Percentiles rank a stretch among this genome's conserved stretches.
These are phyloP conservation scores for Aspergillus sp. DNA, from an alignment of 2,329 filamentous ascomycete genomes.

Conservation along the genomic window DNA sequence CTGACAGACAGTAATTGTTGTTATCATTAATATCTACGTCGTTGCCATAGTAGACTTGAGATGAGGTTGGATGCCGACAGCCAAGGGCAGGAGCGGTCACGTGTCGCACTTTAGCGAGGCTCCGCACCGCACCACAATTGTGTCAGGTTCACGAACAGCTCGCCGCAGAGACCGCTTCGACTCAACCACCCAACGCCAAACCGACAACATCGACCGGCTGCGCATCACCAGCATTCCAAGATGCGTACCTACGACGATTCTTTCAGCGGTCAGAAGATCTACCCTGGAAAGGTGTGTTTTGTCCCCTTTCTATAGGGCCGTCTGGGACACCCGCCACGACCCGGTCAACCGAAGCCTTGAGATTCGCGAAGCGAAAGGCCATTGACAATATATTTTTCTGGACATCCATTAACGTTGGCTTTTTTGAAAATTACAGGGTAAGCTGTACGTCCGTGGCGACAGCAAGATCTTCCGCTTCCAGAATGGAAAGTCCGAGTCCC, in stretches of 20 bases:
- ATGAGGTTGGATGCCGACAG: constrained; percentile 3
- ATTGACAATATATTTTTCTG: constrained; percentile 1
- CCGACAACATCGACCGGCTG: constrained; percentile 35
- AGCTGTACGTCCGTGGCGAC: constrained; percentile 99
- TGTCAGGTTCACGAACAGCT: constrained; percentile 29
- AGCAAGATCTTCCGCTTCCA: constrained; percentile 99
- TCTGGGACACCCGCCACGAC: background rate
- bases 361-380: background rate
- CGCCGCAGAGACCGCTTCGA: constrained; percentile 36
- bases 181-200: constrained; percentile 41
- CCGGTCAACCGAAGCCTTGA: background rate
- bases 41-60: background rate
- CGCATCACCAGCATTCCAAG: constrained; percentile 50
- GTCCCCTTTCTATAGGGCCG: constrained; percentile 11
- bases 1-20: too few species aligned
- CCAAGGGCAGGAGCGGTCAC: constrained; percentile 39
- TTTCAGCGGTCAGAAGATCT: constrained; percentile 74
- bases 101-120: constrained; percentile 42
- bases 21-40: too few species aligned
- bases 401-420: constrained; percentile 20
- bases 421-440: constrained; percentile 64
- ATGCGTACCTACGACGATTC: constrained; percentile 76
- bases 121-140: constrained; percentile 39
- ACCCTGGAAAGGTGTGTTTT: constrained; percentile 68
- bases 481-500: constrained; percentile 98